A percentile compares a stretch with the other conserved stretches of the same genome.
phyloP scores from a whole-genome alignment of 306 rosid species.

The Castanopsis chinensis region DNA sequence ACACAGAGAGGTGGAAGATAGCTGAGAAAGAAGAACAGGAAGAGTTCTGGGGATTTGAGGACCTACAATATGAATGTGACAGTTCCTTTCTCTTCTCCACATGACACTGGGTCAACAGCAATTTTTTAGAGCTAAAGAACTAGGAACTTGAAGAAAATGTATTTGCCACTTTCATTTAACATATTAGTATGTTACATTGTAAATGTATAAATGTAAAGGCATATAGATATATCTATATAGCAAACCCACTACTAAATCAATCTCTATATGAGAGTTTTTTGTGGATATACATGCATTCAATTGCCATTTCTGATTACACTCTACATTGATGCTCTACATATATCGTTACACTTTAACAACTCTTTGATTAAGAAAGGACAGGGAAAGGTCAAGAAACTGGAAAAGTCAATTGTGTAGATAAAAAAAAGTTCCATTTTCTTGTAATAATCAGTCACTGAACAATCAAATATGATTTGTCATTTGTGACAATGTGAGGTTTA shows the following conservation, averaged over 20 bases:
- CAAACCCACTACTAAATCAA: background rate
- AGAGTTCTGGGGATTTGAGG: conserved; percentile 90
- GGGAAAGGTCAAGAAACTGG: background rate
- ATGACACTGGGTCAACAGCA: conserved; percentile 45
- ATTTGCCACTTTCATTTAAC: conserved; percentile 15
- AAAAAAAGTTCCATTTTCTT: background rate
- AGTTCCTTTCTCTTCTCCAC: conserved; percentile 76
- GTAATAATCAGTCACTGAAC: background rate
- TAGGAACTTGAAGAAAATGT: background rate
- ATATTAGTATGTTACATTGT: conserved; percentile 1
- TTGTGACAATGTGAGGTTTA: background rate
- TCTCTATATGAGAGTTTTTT: background rate
- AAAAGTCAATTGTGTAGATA: background rate
- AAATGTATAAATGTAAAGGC: conserved; percentile 14
- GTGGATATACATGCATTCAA: background rate
- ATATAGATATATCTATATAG: no score
- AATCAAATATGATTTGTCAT: no score
- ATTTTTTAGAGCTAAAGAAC: conserved; percentile 31
- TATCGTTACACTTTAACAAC: background rate
- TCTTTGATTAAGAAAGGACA: background rate
- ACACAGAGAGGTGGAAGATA: conserved; percentile 78
- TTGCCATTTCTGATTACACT: background rate
- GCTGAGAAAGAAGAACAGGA: conserved; percentile 79
- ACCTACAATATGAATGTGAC: conserved; percentile 75
- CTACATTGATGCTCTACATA: background rate